phyloP scores from a whole-genome alignment of 768 basidiomycete species.

The Boletus vinaceobasis region DNA sequence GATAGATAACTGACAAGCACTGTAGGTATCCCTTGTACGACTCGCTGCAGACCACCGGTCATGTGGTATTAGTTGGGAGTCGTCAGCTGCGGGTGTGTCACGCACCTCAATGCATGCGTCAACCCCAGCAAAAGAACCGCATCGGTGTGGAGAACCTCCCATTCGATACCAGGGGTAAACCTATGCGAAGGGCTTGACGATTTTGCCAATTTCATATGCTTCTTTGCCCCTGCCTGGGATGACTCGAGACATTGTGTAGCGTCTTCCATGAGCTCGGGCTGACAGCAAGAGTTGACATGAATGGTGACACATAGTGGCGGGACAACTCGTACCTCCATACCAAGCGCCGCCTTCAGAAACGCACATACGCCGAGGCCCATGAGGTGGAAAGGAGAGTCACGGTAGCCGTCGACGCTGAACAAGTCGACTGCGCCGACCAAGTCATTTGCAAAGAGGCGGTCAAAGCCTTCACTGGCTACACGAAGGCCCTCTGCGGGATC shows the following conservation, averaged over 20 bases:
- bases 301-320: not conserved
- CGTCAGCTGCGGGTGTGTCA: not conserved
- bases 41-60: slow-evolving; percentile 43
- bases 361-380: slow-evolving; percentile 69
- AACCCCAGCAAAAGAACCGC: slow-evolving; percentile 67
- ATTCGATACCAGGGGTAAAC: slow-evolving; percentile 66
- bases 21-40: slow-evolving; percentile 77
- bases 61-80: slow-evolving; percentile 2
- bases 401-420: slow-evolving; percentile 33
- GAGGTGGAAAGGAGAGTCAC: slow-evolving; percentile 66
- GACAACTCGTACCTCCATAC: slow-evolving; percentile 59
- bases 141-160: slow-evolving; percentile 75
- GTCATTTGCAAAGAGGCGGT: slow-evolving; percentile 67
- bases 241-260: slow-evolving; percentile 52
- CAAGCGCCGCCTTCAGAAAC: slow-evolving; percentile 74
- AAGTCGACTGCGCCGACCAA: slow-evolving; percentile 49
- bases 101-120: slow-evolving; percentile 66
- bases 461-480: slow-evolving; percentile 52
- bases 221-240: slow-evolving; percentile 61
- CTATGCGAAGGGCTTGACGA: slow-evolving; percentile 31
- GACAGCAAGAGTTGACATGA: not conserved
- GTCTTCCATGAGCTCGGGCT: slow-evolving; percentile 63
- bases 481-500: slow-evolving; percentile 33
- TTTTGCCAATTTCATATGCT: slow-evolving; percentile 41
- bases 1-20: slow-evolving; percentile 52